Evolutionary conservation across 352 stramenopile genomes (phyloP).

Genomic region (Aphanomyces euteiches): DNA sequence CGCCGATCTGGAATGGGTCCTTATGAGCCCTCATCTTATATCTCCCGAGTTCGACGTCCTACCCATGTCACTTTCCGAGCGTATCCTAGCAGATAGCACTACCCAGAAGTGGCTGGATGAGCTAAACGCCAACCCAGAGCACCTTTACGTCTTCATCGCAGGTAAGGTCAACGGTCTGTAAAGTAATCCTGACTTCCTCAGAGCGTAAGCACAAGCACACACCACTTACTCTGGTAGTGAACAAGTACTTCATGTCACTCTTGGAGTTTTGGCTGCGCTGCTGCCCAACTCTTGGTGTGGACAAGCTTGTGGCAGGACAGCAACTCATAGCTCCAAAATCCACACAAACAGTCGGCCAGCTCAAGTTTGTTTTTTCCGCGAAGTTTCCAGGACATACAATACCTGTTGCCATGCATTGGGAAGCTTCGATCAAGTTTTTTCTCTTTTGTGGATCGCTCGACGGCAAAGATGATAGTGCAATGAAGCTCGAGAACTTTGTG

Average conservation of each 20-base stretch:
- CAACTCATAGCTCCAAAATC: constrained; percentile 56
- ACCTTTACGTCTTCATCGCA: constrained; percentile 51
- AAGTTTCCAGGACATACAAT: neutral
- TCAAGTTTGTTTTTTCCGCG: constrained; percentile 69
- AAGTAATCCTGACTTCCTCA: constrained; percentile 4
- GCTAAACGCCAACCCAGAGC: constrained; percentile 43
- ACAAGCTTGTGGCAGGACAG: constrained; percentile 50
- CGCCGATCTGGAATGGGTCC: constrained; percentile 59
- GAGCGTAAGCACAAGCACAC: constrained; percentile 41
- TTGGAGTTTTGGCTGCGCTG: constrained; percentile 66
- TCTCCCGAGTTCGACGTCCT: constrained; percentile 39
- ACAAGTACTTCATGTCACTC: constrained; percentile 65
- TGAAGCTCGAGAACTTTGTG: constrained; percentile 63
- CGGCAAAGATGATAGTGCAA: neutral
- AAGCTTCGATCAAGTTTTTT: constrained; percentile 81
- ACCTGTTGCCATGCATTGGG: constrained; percentile 52
- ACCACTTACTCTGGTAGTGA: constrained; percentile 52
- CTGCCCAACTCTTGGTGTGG: constrained; percentile 43
- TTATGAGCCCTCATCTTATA: constrained; percentile 60
- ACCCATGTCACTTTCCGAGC: neutral
- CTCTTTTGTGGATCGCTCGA: constrained; percentile 33
- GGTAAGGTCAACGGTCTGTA: constrained; percentile 29
- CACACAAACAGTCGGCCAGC: constrained; percentile 60
- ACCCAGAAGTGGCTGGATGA: constrained; percentile 45
- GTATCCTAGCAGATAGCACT: constrained; percentile 10